Conservation (phyloP, 2,329 filamentous ascomycete species). For the Apiospora saccharicola region DNA sequence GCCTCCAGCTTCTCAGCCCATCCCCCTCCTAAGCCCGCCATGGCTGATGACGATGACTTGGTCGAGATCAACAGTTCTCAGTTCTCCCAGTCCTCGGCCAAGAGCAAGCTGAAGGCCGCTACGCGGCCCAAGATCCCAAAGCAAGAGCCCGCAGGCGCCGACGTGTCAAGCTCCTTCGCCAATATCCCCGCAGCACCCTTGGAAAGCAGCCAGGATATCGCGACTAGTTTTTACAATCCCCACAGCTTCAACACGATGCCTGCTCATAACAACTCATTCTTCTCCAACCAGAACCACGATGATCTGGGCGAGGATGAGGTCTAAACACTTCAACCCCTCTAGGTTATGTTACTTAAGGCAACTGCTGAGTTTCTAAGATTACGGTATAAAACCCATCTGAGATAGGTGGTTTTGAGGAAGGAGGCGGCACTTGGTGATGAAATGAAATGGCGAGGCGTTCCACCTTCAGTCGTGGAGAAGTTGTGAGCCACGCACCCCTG, state of each 20-base stretch:
- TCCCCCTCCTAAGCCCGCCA: background rate
- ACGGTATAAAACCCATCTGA: background rate
- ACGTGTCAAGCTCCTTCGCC: background rate
- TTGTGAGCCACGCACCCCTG: background rate
- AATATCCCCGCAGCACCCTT: background rate
- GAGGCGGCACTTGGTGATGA: background rate
- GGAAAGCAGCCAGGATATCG: background rate
- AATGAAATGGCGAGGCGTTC: background rate
- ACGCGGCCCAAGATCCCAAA: conserved; percentile 37
- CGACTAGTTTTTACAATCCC: conserved; percentile 34
- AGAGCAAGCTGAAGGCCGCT: background rate
- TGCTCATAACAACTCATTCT: conserved; percentile 27
- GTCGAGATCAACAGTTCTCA: conserved; percentile 25
- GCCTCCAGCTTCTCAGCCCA: background rate
- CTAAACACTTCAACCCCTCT: conserved; percentile 31
- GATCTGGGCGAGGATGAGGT: conserved; percentile 47
- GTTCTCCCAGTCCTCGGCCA: conserved; percentile 22
- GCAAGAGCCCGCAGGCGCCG: conserved; percentile 26
- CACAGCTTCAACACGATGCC: conserved; percentile 25
- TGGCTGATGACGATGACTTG: conserved; percentile 26
- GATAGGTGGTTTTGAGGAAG: background rate
- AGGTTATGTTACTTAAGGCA: background rate
- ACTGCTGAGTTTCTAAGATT: background rate
- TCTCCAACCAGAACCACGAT: conserved; percentile 31
- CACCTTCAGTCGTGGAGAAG: background rate